Conservation (phyloP, 2,329 filamentous ascomycete genomes). For the Aurifilum marmelostoma region DNA sequence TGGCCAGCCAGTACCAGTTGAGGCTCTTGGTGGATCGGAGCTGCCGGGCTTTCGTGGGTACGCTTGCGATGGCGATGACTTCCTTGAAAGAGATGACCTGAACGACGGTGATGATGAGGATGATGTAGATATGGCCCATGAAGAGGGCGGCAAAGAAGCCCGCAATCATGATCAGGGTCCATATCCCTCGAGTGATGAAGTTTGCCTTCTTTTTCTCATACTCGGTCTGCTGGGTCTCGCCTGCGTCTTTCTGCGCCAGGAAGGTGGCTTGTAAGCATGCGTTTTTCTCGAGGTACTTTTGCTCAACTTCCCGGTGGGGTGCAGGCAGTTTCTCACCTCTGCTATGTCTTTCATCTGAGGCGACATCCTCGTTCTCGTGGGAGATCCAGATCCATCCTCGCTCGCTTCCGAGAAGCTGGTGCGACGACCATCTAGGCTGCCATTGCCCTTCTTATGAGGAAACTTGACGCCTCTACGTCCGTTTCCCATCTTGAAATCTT, state of each 20-base stretch:
- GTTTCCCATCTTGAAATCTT: constrained; percentile 37
- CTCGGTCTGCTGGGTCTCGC: constrained; percentile 58
- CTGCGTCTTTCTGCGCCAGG: constrained; percentile 45
- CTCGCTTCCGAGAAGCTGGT: constrained; percentile 74
- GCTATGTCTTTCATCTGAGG: constrained; percentile 42
- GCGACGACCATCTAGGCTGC: constrained; percentile 59
- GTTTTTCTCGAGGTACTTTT: not conserved
- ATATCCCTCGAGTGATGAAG: constrained; percentile 95
- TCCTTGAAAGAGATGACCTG: constrained; percentile 99
- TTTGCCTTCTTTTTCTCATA: constrained; percentile 99
- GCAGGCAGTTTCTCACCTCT: constrained; percentile 38
- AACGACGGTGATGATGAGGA: constrained; percentile 86
- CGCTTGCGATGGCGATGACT: constrained; percentile 95
- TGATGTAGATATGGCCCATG: constrained; percentile 96
- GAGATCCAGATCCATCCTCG: constrained; percentile 58
- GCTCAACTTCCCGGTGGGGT: not conserved
- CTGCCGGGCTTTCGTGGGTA: constrained; percentile 87
- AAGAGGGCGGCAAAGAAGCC: constrained; percentile 92
- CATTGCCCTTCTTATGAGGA: constrained; percentile 55
- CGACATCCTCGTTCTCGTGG: constrained; percentile 35
- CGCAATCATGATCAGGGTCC: constrained; percentile 97
- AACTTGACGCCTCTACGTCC: constrained; percentile 58
- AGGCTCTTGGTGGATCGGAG: constrained; percentile 92
- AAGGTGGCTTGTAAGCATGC: constrained; percentile 30
- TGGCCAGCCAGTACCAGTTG: constrained; percentile 99